Conservation (phyloP, 2,329 filamentous ascomycete genomes). For the Epichloe coenophiala region DNA sequence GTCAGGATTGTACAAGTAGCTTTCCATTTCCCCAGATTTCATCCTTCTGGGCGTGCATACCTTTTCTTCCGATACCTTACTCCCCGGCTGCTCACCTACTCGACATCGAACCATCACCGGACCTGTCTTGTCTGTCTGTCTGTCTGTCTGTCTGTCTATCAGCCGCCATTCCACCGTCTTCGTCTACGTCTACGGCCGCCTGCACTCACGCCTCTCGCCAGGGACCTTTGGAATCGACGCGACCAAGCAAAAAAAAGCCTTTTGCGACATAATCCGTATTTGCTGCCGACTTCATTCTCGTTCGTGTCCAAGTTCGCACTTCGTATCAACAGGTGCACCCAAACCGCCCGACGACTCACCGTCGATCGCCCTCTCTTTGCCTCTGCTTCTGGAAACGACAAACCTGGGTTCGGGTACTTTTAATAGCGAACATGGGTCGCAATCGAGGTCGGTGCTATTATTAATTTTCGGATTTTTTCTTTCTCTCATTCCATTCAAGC, state of each 20-base stretch:
- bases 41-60: background rate
- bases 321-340: background rate
- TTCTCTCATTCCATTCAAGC: slow-evolving; percentile 4
- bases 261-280: background rate
- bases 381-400: background rate
- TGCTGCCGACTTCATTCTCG: background rate
- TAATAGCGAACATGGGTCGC: slow-evolving; percentile 31
- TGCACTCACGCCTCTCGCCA: background rate
- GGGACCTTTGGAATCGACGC: background rate
- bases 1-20: slow-evolving; percentile 2
- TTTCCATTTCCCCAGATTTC: background rate
- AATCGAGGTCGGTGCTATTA: slow-evolving; percentile 37
- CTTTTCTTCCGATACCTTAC: background rate
- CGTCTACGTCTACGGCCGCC: background rate
- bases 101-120: background rate
- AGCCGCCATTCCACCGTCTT: background rate
- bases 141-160: background rate
- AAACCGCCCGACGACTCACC: background rate
- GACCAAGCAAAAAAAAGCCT: background rate
- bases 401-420: background rate
- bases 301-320: background rate
- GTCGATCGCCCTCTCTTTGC: background rate
- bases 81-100: background rate
- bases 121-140: background rate
- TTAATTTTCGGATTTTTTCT: background rate